Evolutionary conservation across 2,329 filamentous ascomycete species (phyloP), one percentile per base, ranked within the genome.

Genomic region (Plectosphaerella plurivora): DNA sequence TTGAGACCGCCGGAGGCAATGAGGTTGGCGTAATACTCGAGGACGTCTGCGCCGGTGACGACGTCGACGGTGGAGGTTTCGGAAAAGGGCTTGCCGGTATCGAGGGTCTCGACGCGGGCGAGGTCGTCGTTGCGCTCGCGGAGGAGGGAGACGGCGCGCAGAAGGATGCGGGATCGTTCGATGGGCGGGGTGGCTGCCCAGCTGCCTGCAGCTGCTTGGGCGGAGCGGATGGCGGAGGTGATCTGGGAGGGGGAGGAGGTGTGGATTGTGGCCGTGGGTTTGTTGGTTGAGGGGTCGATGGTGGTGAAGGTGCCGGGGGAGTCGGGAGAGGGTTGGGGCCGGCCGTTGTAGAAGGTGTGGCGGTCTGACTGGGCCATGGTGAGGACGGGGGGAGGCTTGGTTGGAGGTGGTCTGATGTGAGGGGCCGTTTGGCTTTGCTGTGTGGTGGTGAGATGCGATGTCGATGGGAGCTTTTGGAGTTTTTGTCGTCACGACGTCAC

Each of bases 1-100:
- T 93, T 91, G 57, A 93, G 73, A 18, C 90, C 87, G 51, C 89
- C 89, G 16, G 85, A 88, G 22, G 86, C 89, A 45, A 93, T 82
- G 51, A 91, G 74, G 63, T 89, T 88, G 54, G 89, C 90, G 68
- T 89, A 95, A 74, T 91, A 95, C 68, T 94, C 90, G 55, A 95
- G 78, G 28, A 92, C 89, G 67, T 95, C 91, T 22, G 88, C 88
- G 47, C 91, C 90, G 0, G 90, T 94, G 42, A 86, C 80, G 20
- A 96, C 78, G 65, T 96, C 91, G 25, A 96, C 89, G 0, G 86
- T 84, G 50, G 86, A 89, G 3, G 91, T 96, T 71, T 96, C 91
- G 4, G 87, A 87, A 69, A 81, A 93, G 8, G 91, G 83, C 69
- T 95, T 95, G 65, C 91, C 91, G 0, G 91, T 95, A 68, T 96